Base-by-base conservation (phyloP, 1,284 basidiomycete species). In the Erythrobasidium hasegawianum region DNA sequence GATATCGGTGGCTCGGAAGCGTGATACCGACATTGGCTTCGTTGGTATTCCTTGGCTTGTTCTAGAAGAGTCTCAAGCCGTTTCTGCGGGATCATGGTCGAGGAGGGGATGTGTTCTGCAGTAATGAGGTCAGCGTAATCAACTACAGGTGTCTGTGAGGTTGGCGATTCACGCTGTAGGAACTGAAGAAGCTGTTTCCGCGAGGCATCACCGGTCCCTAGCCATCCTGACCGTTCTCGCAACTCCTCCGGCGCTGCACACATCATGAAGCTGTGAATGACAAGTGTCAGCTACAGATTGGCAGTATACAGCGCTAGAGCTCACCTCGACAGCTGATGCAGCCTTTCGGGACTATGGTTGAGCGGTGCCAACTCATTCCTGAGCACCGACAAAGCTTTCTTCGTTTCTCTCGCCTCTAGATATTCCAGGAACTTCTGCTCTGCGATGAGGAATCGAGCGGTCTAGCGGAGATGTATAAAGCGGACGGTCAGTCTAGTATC, bases 341-440 rank as follows among this genome's bases (percentile, higher is more conserved):
- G 78, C 69, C 87, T 84, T 62, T 91, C 88, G 24, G 87, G 79
- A 75, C 90, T 86, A 47, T 84, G 82, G 66, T 87, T 85, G 59
- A 89, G 77, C 52, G 89, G 87, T 1, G 92, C 89, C 29, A 98
- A 81, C 75, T 94, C 91, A 70, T 87, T 86, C 58, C 95, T 85
- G 55, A 98, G 80, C 2, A 96, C 88, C 43, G 86, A 83, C 43
- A 98, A 79, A 10, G 96, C 95, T 71, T 84, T 83, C 59, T 89
- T 89, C 11, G 86, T 88, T 77, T 87, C 87, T 69, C 85, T 83
- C 1, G 84, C 82, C 75, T 97, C 95, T 56, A 98, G 81, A n/a
- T 90, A 81, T 76, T 98, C 95, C 49, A 98, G 83, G 77, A 97
- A 98, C 79, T 96, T 94, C 82, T 98, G 95, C 78, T 89, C 87